Conservation (phyloP, 306 rosid species). For the Gleditsia sinensis region DNA sequence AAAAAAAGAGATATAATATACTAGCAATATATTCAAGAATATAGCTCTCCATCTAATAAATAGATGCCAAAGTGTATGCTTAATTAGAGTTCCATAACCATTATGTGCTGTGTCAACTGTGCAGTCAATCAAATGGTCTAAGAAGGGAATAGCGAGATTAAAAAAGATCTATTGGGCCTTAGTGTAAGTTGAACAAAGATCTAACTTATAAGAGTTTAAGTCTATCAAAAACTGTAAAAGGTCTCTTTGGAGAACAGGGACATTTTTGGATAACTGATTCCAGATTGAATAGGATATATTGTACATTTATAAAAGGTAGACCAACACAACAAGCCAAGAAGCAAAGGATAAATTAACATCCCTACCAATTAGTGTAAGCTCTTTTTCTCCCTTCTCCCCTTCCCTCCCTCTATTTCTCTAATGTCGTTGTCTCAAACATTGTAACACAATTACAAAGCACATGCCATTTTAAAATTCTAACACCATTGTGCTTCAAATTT, state of each 20-base stretch:
- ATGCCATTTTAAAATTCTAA: background rate
- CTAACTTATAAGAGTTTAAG: background rate
- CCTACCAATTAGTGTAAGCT: background rate
- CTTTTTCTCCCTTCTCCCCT: background rate
- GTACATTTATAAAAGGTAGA: background rate
- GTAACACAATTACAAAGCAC: background rate
- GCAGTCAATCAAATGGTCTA: background rate
- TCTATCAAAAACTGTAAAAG: background rate
- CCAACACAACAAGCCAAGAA: background rate
- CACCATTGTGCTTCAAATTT: background rate
- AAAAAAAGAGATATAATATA: background rate
- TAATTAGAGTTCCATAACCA: background rate
- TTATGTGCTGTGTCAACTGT: background rate
- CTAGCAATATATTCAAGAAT: background rate
- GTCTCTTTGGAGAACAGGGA: background rate
- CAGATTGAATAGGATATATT: background rate
- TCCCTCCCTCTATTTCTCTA: background rate
- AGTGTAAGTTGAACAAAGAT: background rate
- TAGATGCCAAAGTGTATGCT: background rate
- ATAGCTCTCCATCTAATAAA: background rate
- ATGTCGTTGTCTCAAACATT: background rate
- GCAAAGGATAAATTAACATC: background rate
- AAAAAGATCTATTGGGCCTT: background rate
- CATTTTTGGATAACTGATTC: background rate
- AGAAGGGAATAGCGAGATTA: background rate